Percentiles rank a stretch among this genome's conserved stretches.
These are phyloP conservation scores for Salix arbutifolia DNA, from an alignment of 345 rosid species.

Conservation along the genomic window DNA sequence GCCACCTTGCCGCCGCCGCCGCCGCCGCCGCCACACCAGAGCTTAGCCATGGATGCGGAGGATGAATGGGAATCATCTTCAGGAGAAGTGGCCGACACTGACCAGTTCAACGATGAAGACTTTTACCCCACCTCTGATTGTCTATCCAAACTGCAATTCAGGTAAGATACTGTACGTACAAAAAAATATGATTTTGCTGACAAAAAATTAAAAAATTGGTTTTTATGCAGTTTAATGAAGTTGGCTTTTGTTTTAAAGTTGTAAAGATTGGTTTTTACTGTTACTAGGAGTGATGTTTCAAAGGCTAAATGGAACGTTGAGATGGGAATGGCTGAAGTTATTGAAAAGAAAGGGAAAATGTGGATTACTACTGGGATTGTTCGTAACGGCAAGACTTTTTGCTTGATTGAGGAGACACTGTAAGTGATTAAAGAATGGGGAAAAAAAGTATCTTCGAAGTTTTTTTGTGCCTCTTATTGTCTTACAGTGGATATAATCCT, in stretches of 20 bases:
- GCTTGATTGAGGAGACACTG: slow-evolving; percentile 75
- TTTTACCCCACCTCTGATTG: slow-evolving; percentile 9
- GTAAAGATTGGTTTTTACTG: background rate
- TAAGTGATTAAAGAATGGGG: slow-evolving; percentile 25
- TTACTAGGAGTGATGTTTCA: slow-evolving; percentile 47
- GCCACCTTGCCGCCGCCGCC: too few relatives aligned
- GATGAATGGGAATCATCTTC: slow-evolving; percentile 24
- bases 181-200: too few relatives aligned
- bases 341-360: slow-evolving; percentile 69
- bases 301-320: slow-evolving; percentile 59
- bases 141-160: slow-evolving; percentile 32
- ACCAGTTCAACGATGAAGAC: slow-evolving; percentile 27
- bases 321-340: slow-evolving; percentile 59
- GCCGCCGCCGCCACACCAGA: too few relatives aligned
- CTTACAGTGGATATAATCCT: too few relatives aligned
- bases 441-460: background rate
- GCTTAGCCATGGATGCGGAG: slow-evolving; percentile 8
- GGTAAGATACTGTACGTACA: slow-evolving; percentile 8
- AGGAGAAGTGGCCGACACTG: slow-evolving; percentile 19
- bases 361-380: slow-evolving; percentile 77
- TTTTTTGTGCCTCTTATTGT: background rate
- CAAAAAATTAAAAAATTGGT: background rate
- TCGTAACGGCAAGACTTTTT: slow-evolving; percentile 50
- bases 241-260: background rate
- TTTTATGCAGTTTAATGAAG: background rate